Conservation (phyloP, 306 rosid genomes). For the Dryas alaskensis region DNA sequence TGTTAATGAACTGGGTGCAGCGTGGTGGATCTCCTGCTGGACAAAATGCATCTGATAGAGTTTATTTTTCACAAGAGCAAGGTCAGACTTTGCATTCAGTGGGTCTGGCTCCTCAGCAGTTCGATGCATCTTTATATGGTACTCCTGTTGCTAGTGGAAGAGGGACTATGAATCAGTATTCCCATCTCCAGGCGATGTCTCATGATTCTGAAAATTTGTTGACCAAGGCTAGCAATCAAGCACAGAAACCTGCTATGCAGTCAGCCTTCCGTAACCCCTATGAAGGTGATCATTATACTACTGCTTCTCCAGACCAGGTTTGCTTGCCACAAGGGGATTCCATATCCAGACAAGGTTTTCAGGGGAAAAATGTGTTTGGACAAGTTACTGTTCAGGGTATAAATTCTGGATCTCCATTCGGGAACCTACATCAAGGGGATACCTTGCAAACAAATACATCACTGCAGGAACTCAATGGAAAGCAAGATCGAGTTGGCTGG, state of each 20-base stretch:
- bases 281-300: conserved; percentile 32
- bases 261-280: conserved; percentile 35
- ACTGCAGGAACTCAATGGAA: conserved; percentile 30
- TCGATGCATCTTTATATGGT: conserved; percentile 47
- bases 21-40: conserved; percentile 36
- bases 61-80: conserved; percentile 43
- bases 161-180: conserved; percentile 34
- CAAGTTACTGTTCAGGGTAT: conserved; percentile 39
- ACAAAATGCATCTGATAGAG: conserved; percentile 39
- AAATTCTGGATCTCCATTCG: conserved; percentile 30
- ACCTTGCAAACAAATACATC: conserved; percentile 33
- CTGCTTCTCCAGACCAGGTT: conserved; percentile 38
- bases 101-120: conserved; percentile 43
- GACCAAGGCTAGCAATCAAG: conserved; percentile 33
- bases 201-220: conserved; percentile 42
- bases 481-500: conserved; percentile 44
- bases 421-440: conserved; percentile 36
- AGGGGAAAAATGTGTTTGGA: conserved; percentile 37
- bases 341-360: conserved; percentile 39
- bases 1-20: conserved; percentile 48
- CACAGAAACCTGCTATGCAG: conserved; percentile 38
- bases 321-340: conserved; percentile 29
- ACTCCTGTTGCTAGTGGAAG: conserved; percentile 38
- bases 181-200: conserved; percentile 39
- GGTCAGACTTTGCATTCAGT: conserved; percentile 35